Percentiles rank a stretch among this genome's conserved stretches.
These are phyloP conservation scores for Eucalyptus decipiens DNA, from an alignment of 345 rosid species.

Conservation along the genomic window DNA sequence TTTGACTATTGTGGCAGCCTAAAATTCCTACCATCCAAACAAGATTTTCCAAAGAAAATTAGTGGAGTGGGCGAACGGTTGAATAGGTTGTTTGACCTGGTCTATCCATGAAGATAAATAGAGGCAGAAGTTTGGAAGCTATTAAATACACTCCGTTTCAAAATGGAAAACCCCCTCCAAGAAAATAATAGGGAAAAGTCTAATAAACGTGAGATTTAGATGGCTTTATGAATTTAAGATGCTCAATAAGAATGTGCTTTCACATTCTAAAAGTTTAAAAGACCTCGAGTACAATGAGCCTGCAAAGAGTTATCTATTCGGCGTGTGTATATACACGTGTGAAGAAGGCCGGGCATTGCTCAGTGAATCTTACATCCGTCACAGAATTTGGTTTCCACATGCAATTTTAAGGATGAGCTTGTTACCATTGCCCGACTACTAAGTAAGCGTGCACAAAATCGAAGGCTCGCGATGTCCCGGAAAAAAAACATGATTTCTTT, in stretches of 20 bases:
- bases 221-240: background rate
- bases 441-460: background rate
- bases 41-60: background rate
- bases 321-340: background rate
- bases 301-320: background rate
- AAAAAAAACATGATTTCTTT: background rate
- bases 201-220: background rate
- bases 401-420: background rate
- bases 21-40: background rate
- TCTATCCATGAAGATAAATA: background rate
- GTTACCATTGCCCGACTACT: background rate
- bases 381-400: background rate
- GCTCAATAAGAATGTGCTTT: background rate
- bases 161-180: background rate
- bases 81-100: background rate
- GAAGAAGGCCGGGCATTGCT: background rate
- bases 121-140: background rate
- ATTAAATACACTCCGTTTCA: background rate
- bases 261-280: background rate
- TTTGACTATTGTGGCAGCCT: background rate
- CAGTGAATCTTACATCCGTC: background rate
- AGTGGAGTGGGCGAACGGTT: background rate
- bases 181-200: background rate
- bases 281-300: background rate
- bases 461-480: background rate